phyloP scores from a whole-genome alignment of 2,329 filamentous ascomycete genomes.

The Xylaria multiplex region DNA sequence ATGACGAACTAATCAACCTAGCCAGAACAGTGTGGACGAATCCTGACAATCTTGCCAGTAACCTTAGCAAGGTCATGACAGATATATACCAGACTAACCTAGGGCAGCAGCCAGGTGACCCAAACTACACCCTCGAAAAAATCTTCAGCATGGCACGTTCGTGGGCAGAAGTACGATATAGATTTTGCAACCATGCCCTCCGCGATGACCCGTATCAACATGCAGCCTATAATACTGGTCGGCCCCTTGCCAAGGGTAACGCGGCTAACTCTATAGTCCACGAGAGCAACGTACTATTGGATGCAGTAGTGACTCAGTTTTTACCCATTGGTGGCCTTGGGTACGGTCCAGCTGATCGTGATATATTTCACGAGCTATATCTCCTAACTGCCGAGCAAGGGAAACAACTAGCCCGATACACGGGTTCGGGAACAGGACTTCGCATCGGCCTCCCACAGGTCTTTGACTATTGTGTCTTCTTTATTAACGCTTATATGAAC shows the following conservation, averaged over 20 bases:
- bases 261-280: conserved; percentile 25
- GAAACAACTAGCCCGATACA: conserved; percentile 3
- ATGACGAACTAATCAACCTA: conserved; percentile 11
- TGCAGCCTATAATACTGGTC: neutral
- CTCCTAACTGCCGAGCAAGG: conserved; percentile 22
- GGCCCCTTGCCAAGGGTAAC: neutral
- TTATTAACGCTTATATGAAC: conserved; percentile 22
- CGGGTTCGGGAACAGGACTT: neutral
- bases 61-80: neutral
- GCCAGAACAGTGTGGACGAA: conserved; percentile 14
- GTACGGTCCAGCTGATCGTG: conserved; percentile 2
- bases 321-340: neutral
- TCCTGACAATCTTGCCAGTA: neutral
- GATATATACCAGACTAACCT: conserved; percentile 8
- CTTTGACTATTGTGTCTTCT: conserved; percentile 2
- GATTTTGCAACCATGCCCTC: conserved; percentile 26
- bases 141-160: conserved; percentile 15
- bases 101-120: neutral
- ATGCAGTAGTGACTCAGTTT: conserved; percentile 21
- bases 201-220: conserved; percentile 14
- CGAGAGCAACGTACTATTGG: conserved; percentile 16
- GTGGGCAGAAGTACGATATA: conserved; percentile 21
- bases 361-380: conserved; percentile 11
- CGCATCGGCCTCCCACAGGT: conserved; percentile 12
- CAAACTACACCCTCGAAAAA: neutral